Conservation (phyloP, 768 basidiomycete genomes). For the Lyophyllum decastes region DNA sequence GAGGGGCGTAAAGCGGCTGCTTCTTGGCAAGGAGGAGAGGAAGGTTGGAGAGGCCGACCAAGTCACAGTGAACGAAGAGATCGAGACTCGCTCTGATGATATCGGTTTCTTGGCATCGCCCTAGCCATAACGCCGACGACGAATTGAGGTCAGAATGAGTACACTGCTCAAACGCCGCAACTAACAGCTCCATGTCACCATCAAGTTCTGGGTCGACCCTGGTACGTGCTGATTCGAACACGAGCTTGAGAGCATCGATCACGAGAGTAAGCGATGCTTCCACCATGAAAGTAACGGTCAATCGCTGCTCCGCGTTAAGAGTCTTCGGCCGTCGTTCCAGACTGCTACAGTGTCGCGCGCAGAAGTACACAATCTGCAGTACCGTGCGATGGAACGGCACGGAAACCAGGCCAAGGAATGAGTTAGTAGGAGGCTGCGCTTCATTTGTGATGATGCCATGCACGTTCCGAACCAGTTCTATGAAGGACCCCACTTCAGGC, state of each 20-base stretch:
- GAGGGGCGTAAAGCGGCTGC: constrained; percentile 71
- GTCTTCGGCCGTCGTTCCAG: constrained; percentile 49
- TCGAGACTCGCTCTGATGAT: constrained; percentile 77
- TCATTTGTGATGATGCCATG: constrained; percentile 71
- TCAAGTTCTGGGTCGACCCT: constrained; percentile 67
- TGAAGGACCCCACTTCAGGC: constrained; percentile 57
- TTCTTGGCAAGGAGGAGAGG: constrained; percentile 62
- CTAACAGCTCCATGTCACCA: constrained; percentile 77
- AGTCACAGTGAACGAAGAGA: constrained; percentile 65
- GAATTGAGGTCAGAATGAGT: constrained; percentile 66
- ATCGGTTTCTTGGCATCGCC: constrained; percentile 78
- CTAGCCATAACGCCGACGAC: constrained; percentile 77
- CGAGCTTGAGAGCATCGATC: constrained; percentile 64
- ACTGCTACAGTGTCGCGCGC: constrained; percentile 60
- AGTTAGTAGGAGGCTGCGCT: constrained; percentile 70
- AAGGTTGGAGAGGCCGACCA: constrained; percentile 70
- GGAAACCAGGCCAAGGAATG: constrained; percentile 65
- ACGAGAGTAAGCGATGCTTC: constrained; percentile 65
- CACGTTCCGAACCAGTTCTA: constrained; percentile 60
- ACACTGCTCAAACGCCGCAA: constrained; percentile 83
- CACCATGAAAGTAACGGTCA: constrained; percentile 59
- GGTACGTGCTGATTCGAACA: constrained; percentile 64
- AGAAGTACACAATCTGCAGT: constrained; percentile 81
- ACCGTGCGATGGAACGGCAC: constrained; percentile 79
- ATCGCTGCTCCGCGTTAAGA: constrained; percentile 60